Evolutionary conservation across 1,139 yeast species (phyloP).

Genomic region (Kurtzmaniella quercitrusa): DNA sequence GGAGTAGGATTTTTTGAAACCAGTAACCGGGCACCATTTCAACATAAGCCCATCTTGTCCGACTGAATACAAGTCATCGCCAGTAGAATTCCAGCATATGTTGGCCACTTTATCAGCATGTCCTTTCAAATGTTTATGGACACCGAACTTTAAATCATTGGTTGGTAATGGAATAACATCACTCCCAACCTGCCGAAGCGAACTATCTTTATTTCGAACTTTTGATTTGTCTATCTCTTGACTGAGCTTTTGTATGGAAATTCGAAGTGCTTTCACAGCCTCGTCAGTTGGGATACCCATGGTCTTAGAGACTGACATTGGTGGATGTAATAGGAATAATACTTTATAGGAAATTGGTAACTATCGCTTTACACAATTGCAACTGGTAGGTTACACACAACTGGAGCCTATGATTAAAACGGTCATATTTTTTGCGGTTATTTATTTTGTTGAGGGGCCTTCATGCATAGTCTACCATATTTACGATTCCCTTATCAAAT

Average conservation of each 20-base stretch:
- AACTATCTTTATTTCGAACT: slow-evolving; percentile 41
- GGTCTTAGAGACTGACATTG: background rate
- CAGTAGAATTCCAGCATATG: slow-evolving; percentile 65
- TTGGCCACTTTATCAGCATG: slow-evolving; percentile 74
- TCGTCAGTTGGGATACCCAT: background rate
- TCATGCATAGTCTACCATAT: background rate
- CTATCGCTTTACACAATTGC: too few species aligned
- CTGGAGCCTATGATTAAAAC: too few species aligned
- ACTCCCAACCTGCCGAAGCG: slow-evolving; percentile 36
- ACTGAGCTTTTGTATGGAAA: background rate
- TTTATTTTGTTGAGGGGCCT: too few species aligned
- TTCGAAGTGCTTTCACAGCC: background rate
- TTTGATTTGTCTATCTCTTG: slow-evolving; percentile 45
- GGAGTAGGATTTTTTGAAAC: slow-evolving; percentile 68
- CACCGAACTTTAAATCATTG: slow-evolving; percentile 30
- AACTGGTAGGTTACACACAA: too few species aligned
- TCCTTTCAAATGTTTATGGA: slow-evolving; percentile 52
- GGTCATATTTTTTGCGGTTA: too few species aligned
- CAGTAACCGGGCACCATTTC: slow-evolving; percentile 78
- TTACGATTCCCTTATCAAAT: background rate
- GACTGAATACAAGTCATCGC: slow-evolving; percentile 59
- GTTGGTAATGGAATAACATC: slow-evolving; percentile 25
- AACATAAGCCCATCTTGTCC: slow-evolving; percentile 87
- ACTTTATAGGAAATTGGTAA: too few species aligned
- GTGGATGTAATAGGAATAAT: too few species aligned